Evolutionary conservation across 2,329 filamentous ascomycete species (phyloP).

Genomic region (Hypomyces rosellus): DNA sequence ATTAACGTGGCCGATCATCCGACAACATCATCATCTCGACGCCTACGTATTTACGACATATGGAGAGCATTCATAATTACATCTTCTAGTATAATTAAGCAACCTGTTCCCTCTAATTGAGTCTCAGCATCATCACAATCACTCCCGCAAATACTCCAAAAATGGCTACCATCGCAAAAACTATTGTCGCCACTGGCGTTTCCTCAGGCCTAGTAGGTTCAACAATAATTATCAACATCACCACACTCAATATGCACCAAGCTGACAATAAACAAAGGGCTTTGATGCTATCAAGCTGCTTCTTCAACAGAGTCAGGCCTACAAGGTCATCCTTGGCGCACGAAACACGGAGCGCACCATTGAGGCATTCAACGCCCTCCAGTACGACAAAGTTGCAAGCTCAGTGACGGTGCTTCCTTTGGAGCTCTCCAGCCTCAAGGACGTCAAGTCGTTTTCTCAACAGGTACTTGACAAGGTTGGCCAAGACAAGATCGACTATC

Average conservation of each 20-base stretch:
- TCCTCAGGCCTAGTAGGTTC: slow-evolving; percentile 42
- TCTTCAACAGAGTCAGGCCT: slow-evolving; percentile 37
- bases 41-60: too few species aligned
- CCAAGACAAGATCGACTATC: slow-evolving; percentile 37
- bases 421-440: slow-evolving; percentile 39
- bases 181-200: slow-evolving; percentile 43
- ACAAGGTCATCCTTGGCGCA: slow-evolving; percentile 44
- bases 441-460: slow-evolving; percentile 41
- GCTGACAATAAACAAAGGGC: slow-evolving; percentile 29
- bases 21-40: too few species aligned
- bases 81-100: too few species aligned
- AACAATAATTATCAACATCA: not conserved
- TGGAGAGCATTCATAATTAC: too few species aligned
- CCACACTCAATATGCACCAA: not conserved
- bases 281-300: slow-evolving; percentile 49
- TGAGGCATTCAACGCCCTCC: slow-evolving; percentile 35
- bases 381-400: slow-evolving; percentile 35
- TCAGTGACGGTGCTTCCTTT: slow-evolving; percentile 40
- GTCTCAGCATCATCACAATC: not conserved
- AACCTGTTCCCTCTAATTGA: too few species aligned
- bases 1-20: too few species aligned
- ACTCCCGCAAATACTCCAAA: not conserved
- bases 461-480: slow-evolving; percentile 37
- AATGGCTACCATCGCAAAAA: slow-evolving; percentile 39
- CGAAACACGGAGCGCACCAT: slow-evolving; percentile 37